These are phyloP conservation scores for Sideroxylon spinosum DNA, from an alignment of 179 eudicot genomes.

Conservation along the genomic window DNA sequence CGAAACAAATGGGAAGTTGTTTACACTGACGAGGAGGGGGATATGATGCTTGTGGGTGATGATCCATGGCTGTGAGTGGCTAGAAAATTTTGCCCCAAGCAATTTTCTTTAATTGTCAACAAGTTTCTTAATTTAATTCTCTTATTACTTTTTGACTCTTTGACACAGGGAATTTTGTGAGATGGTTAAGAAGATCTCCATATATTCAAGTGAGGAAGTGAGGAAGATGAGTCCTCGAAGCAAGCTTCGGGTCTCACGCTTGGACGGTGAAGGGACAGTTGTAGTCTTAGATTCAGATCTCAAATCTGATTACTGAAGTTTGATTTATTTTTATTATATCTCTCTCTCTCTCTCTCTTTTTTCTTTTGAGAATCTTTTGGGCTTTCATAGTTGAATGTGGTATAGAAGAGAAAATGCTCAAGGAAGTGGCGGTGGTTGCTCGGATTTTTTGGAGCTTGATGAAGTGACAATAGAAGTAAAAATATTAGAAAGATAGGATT, in stretches of 20 bases:
- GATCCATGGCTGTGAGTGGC: slow-evolving; percentile 87
- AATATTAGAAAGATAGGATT: neutral
- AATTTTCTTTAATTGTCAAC: neutral
- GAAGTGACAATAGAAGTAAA: slow-evolving; percentile 21
- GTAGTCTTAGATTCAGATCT: slow-evolving; percentile 40
- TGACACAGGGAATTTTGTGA: slow-evolving; percentile 60
- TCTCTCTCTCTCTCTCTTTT: neutral
- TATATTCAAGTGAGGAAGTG: slow-evolving; percentile 57
- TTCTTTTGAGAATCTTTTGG: neutral
- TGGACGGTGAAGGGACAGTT: slow-evolving; percentile 39
- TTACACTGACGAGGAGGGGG: slow-evolving; percentile 86
- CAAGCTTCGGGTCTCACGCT: slow-evolving; percentile 34
- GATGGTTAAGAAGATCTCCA: slow-evolving; percentile 69
- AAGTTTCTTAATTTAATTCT: neutral
- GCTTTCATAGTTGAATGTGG: neutral
- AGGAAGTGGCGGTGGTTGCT: slow-evolving; percentile 8
- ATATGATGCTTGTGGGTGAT: slow-evolving; percentile 91
- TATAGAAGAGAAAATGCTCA: neutral
- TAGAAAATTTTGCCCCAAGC: neutral
- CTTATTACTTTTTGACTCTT: neutral
- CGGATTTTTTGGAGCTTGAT: slow-evolving; percentile 12
- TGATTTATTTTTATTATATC: neutral
- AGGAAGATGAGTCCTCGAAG: slow-evolving; percentile 50
- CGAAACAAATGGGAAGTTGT: slow-evolving; percentile 69
- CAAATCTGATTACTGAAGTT: slow-evolving; percentile 30